A percentile compares a stretch with the other conserved stretches of the same genome.
These are phyloP conservation scores for Cystofilobasidium capitatum DNA, from an alignment of 768 basidiomycete genomes.

Conservation along the genomic window DNA sequence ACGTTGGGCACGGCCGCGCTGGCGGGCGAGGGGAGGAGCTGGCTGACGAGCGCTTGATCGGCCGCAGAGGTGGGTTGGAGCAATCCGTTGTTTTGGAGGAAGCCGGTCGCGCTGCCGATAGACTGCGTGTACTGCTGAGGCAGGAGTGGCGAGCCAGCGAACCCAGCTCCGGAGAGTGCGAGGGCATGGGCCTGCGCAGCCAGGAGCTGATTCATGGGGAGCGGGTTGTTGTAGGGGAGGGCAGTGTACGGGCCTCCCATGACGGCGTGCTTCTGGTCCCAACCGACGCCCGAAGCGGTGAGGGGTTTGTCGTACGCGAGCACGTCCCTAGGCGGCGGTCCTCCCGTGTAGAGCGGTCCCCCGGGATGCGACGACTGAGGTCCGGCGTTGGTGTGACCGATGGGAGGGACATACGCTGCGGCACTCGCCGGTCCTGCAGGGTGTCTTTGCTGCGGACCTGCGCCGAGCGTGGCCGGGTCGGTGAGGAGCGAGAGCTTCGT, in stretches of 20 bases:
- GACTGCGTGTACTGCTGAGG: conserved; percentile 1
- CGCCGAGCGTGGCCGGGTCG: conserved; percentile 46
- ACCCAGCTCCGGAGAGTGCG: not conserved
- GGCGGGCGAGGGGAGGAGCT: not conserved
- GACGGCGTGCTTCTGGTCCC: conserved; percentile 60
- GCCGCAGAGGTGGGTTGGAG: not conserved
- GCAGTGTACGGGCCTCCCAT: conserved; percentile 35
- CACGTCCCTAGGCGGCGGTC: not conserved
- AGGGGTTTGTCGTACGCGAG: conserved; percentile 31
- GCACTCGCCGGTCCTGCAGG: conserved; percentile 48
- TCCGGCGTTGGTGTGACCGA: conserved; percentile 38
- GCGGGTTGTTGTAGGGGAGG: not conserved
- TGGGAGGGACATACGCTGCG: conserved; percentile 45
- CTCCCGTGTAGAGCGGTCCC: conserved; percentile 35
- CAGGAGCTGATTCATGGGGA: not conserved
- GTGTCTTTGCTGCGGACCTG: conserved; percentile 33
- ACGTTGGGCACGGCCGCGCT: not conserved
- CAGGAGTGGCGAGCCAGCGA: not conserved
- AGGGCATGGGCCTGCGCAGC: not conserved
- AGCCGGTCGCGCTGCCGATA: conserved; percentile 2
- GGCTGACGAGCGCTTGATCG: not conserved
- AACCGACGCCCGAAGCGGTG: conserved; percentile 40
- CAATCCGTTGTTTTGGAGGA: not conserved
- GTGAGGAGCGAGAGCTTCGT: conserved; percentile 51
- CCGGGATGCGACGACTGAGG: conserved; percentile 17